Percentiles rank a stretch among this genome's conserved stretches.
Conservation (phyloP, 352 stramenopile genomes). For the Globisporangium sylvaticum region DNA sequence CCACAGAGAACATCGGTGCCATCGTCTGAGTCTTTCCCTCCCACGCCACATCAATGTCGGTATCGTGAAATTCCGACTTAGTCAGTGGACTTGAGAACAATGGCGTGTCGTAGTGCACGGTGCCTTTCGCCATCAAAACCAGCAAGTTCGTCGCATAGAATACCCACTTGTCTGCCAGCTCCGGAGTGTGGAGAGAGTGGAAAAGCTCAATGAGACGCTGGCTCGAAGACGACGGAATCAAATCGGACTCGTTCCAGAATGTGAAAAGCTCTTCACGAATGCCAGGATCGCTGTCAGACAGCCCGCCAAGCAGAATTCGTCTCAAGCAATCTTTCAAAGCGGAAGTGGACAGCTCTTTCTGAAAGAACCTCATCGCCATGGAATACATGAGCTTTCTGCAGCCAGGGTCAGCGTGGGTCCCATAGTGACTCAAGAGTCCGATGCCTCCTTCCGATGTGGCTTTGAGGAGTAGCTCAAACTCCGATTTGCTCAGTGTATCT, state of each 20-base stretch:
- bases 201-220: constrained; percentile 57
- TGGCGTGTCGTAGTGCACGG: constrained; percentile 22
- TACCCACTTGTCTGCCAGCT: constrained; percentile 59
- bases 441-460: constrained; percentile 29
- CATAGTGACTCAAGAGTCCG: constrained; percentile 33
- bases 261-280: constrained; percentile 35
- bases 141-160: constrained; percentile 66
- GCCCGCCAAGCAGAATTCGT: constrained; percentile 37
- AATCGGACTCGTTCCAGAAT: constrained; percentile 42
- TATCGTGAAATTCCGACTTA: constrained; percentile 40
- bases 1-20: constrained; percentile 72
- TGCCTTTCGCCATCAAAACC: constrained; percentile 29
- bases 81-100: constrained; percentile 56
- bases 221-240: constrained; percentile 30
- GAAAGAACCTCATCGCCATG: constrained; percentile 34
- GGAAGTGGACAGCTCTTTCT: constrained; percentile 17
- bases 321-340: constrained; percentile 22
- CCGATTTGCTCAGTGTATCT: constrained; percentile 22
- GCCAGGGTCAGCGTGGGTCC: constrained; percentile 29
- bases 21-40: constrained; percentile 65
- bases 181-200: constrained; percentile 32
- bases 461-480: constrained; percentile 28
- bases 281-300: constrained; percentile 44
- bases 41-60: constrained; percentile 65
- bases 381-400: constrained; percentile 41